phyloP scores from a whole-genome alignment of 441 rosid genomes.

The Erodium texanum region DNA sequence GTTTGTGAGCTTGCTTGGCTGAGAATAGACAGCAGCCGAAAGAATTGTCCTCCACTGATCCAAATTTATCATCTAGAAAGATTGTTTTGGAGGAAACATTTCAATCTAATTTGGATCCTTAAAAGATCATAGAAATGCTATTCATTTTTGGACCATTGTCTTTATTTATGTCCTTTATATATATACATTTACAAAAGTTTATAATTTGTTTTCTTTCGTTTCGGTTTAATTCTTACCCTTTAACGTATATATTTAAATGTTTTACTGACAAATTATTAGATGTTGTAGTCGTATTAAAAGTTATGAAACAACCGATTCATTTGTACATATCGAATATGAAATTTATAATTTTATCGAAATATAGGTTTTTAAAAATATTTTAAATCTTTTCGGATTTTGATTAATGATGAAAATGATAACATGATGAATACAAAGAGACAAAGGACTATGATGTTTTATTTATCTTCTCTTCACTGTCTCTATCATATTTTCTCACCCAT shows the following conservation, averaged over 20 bases:
- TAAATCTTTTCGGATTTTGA: too few relatives aligned
- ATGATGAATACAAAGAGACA: constrained; percentile 33
- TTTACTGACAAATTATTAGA: too few relatives aligned
- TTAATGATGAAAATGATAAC: constrained; percentile 22
- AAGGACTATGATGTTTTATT: constrained; percentile 27
- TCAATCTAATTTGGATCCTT: constrained; percentile 1
- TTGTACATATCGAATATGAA: too few relatives aligned
- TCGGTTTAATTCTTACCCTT: too few relatives aligned
- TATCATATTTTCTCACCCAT: background rate
- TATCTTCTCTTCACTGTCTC: constrained; percentile 11
- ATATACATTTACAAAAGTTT: background rate
- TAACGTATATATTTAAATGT: too few relatives aligned
- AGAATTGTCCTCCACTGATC: constrained; percentile 10
- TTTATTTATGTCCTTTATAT: constrained; percentile 1
- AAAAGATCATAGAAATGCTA: background rate
- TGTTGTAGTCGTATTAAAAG: too few relatives aligned
- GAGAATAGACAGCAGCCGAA: constrained; percentile 10
- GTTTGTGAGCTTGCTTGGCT: background rate
- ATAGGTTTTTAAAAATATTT: too few relatives aligned
- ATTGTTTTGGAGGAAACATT: constrained; percentile 23
- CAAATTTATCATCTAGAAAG: constrained; percentile 7
- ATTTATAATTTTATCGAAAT: too few relatives aligned
- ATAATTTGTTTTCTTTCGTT: constrained; percentile 10
- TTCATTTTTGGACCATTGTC: constrained; percentile 17
- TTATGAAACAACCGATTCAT: too few relatives aligned